Percentiles rank a stretch among this genome's conserved stretches.
Conservation (phyloP, 1,284 basidiomycete species). For the Sanguinoderma infundibulare region DNA sequence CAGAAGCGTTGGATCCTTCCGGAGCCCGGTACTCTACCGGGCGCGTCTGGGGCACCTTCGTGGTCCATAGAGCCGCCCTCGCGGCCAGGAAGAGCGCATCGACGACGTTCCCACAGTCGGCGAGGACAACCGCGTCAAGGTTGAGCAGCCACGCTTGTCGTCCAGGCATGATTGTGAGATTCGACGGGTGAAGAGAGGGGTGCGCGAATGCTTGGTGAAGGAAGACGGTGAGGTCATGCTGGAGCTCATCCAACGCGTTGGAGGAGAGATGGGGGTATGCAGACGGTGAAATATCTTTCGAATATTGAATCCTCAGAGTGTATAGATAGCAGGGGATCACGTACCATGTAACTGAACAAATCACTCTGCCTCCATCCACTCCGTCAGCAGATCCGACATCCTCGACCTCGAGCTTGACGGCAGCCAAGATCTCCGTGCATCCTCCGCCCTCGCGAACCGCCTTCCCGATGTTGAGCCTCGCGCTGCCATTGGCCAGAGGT, state of each 20-base stretch:
- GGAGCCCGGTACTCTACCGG: constrained; percentile 58
- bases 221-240: constrained; percentile 67
- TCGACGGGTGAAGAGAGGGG: constrained; percentile 60
- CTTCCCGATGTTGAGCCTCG: constrained; percentile 69
- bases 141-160: constrained; percentile 73
- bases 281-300: constrained; percentile 68
- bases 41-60: constrained; percentile 76
- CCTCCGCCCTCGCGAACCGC: constrained; percentile 59
- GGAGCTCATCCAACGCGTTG: constrained; percentile 77
- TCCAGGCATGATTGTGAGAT: no score
- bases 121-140: constrained; percentile 71
- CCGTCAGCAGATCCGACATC: no score
- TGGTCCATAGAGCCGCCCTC: constrained; percentile 78
- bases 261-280: no score
- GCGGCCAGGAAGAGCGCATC: constrained; percentile 80
- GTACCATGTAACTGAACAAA: constrained; percentile 76
- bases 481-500: constrained; percentile 80
- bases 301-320: constrained; percentile 29
- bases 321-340: constrained; percentile 30
- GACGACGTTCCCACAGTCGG: constrained; percentile 73
- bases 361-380: no score
- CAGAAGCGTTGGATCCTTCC: constrained; percentile 24
- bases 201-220: constrained; percentile 65
- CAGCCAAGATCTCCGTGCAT: no score
- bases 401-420: no score